Percentiles rank a stretch among this genome's conserved stretches.
Evolutionary conservation across 2,329 filamentous ascomycete species (phyloP).

Genomic region (Curvularia spicifera): DNA sequence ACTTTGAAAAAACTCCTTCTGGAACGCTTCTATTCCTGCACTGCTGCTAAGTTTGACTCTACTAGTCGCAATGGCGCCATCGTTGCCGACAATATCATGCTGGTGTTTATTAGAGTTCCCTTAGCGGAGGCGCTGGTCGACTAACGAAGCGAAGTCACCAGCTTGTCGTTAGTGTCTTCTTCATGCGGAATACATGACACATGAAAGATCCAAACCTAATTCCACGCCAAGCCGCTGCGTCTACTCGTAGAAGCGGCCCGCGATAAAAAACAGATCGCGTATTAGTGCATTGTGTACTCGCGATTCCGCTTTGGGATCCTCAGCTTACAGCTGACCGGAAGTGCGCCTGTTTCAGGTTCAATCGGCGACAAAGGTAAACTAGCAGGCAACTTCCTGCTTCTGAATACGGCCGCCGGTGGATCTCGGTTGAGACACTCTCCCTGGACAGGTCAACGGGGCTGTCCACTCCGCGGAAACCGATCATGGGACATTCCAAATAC

Average conservation of each 20-base stretch:
- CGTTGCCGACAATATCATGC: conserved; percentile 13
- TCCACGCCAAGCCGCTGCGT: conserved; percentile 14
- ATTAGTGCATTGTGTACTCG: conserved; percentile 9
- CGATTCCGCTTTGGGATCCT: conserved; percentile 9
- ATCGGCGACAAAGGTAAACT: conserved; percentile 6
- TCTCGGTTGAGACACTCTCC: conserved; percentile 10
- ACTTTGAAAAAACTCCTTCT: conserved; percentile 14
- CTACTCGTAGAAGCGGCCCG: conserved; percentile 14
- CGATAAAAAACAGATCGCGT: conserved; percentile 9
- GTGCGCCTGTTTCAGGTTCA: conserved; percentile 11
- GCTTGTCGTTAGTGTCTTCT: conserved; percentile 16
- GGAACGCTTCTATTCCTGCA: conserved; percentile 17
- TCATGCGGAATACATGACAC: conserved; percentile 33
- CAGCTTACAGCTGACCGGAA: conserved; percentile 14
- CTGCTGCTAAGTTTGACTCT: conserved; percentile 11
- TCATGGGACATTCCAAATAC: conserved; percentile 24
- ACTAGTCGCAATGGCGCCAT: conserved; percentile 19
- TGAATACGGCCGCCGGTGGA: conserved; percentile 13
- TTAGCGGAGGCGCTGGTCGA: conserved; percentile 22
- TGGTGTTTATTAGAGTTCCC: conserved; percentile 21
- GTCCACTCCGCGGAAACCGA: conserved; percentile 15
- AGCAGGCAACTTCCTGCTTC: conserved; percentile 15
- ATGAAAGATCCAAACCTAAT: conserved; percentile 22
- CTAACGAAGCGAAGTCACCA: conserved; percentile 24
- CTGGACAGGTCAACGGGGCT: conserved; percentile 22